Evolutionary conservation across 768 basidiomycete species (phyloP), one percentile per base, ranked within the genome.

Genomic region (Phlebiopsis gigantea): DNA sequence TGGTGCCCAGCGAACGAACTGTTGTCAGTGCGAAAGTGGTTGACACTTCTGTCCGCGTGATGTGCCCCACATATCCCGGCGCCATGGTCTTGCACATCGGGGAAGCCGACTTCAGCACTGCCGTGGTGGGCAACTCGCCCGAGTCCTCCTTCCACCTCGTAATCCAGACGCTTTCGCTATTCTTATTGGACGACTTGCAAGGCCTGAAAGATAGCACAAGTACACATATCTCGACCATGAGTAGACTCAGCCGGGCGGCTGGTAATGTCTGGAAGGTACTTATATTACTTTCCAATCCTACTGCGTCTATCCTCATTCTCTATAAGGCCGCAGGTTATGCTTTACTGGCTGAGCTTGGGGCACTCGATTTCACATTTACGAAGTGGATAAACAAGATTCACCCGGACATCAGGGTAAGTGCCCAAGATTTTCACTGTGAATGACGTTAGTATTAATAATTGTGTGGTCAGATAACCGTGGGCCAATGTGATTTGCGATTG

Each of bases 1-100:
- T 97, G 12, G 83, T 93, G 15, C 97, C 97, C 1, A 93, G 79
- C 55, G 97, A 98, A 67, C 73, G 87, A 43, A 98, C 93, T 5
- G 74, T 76, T 10, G 71, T 98, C 24, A 73, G 77, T n/a, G 58
- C 95, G 30, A 80, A 78, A 60, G 64, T 93, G 21, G 57, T 73
- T 17, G 87, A 94, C 63, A 80, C 84, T 9, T 88, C 90, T 0
- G 63, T 90, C 10, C 83, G 84, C 49, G 57, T 81, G 1, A 73
- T 81, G 21, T 79, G 87, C 1, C 79, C 81, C 1, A 78, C 67
- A 0, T 73, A 86, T 62, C 74, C 79, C 1, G 90, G 93, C 17
- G 81, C 84, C 2, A 59, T 89, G n/a, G 79, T 90, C 5, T 51
- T 87, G 0, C 77, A 90, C 59, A 62, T 91, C 7, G 85, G 83